Evolutionary conservation across 1,284 basidiomycete genomes (phyloP).

Genomic region (Caloboletus firmus): DNA sequence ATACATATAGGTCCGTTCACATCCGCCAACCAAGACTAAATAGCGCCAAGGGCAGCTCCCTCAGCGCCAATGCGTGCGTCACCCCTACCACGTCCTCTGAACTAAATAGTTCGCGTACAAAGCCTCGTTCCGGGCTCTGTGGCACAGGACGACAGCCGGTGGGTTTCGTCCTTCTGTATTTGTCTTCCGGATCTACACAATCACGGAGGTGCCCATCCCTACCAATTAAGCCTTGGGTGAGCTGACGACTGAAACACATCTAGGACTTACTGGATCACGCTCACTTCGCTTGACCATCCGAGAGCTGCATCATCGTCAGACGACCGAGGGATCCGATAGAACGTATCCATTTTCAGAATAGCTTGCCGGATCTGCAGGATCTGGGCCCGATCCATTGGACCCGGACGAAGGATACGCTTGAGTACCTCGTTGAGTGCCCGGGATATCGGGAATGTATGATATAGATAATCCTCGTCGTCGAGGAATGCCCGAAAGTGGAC

Average conservation of each 20-base stretch:
- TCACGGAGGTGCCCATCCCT: not conserved
- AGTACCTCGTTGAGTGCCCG: slow-evolving; percentile 54
- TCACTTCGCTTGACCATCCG: slow-evolving; percentile 13
- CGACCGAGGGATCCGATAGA: slow-evolving; percentile 60
- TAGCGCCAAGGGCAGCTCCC: not conserved
- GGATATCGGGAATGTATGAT: slow-evolving; percentile 73
- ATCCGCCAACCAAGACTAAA: not conserved
- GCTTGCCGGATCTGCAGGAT: slow-evolving; percentile 61
- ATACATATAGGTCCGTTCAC: not conserved
- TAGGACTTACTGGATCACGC: slow-evolving; percentile 8
- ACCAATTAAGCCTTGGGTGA: not conserved
- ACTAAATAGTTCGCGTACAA: not conserved
- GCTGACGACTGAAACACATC: not conserved
- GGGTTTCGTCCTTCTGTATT: not conserved
- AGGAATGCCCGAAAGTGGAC: slow-evolving; percentile 72
- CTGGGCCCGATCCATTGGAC: slow-evolving; percentile 56
- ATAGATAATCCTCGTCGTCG: slow-evolving; percentile 66
- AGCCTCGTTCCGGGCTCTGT: not conserved
- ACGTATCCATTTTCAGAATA: slow-evolving; percentile 59
- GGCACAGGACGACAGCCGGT: not conserved
- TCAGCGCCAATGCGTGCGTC: no score
- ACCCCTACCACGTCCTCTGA: not conserved
- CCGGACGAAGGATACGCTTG: slow-evolving; percentile 55
- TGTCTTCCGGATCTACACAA: not conserved
- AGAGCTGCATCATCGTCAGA: slow-evolving; percentile 16